Conservation (phyloP, 768 basidiomycete species). For the Kwoniella sp. region DNA sequence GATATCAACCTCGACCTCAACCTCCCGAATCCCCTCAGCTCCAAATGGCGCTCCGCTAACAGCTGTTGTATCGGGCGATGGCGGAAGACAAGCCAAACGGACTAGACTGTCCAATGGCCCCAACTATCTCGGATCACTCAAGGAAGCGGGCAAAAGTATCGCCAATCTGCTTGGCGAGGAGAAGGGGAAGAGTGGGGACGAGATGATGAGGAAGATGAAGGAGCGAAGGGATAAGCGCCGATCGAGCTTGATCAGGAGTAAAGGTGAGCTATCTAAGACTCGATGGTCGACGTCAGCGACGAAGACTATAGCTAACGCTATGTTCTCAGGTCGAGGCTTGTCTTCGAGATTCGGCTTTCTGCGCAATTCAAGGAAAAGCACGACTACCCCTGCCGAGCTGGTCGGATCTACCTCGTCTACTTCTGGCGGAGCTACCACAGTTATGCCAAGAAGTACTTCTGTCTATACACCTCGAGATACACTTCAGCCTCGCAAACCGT, state of each 20-base stretch:
- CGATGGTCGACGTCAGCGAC: no score
- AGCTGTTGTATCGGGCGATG: constrained; percentile 7
- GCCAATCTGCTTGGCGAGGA: constrained; percentile 34
- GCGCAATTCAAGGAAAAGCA: constrained; percentile 10
- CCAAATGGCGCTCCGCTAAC: constrained; percentile 38
- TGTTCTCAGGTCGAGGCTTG: constrained; percentile 13
- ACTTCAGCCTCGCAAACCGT: constrained; percentile 7
- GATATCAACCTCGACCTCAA: constrained; percentile 4
- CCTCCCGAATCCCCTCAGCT: constrained; percentile 29
- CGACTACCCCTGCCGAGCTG: neutral
- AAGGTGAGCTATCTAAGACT: constrained; percentile 24
- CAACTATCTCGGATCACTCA: constrained; percentile 34
- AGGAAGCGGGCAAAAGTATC: constrained; percentile 41
- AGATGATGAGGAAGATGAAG: constrained; percentile 23
- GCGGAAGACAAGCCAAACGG: constrained; percentile 30
- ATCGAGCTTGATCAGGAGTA: constrained; percentile 28
- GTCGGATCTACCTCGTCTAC: no score
- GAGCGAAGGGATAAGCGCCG: constrained; percentile 30
- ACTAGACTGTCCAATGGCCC: constrained; percentile 36
- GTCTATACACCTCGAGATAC: constrained; percentile 28
- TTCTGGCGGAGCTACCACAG: neutral
- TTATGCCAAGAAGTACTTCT: constrained; percentile 25
- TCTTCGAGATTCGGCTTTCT: constrained; percentile 25
- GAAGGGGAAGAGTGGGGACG: constrained; percentile 15
- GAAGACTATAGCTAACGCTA: constrained; percentile 9